phyloP scores from a whole-genome alignment of 208 protist genomes.

The Angomonas ambiguus region DNA sequence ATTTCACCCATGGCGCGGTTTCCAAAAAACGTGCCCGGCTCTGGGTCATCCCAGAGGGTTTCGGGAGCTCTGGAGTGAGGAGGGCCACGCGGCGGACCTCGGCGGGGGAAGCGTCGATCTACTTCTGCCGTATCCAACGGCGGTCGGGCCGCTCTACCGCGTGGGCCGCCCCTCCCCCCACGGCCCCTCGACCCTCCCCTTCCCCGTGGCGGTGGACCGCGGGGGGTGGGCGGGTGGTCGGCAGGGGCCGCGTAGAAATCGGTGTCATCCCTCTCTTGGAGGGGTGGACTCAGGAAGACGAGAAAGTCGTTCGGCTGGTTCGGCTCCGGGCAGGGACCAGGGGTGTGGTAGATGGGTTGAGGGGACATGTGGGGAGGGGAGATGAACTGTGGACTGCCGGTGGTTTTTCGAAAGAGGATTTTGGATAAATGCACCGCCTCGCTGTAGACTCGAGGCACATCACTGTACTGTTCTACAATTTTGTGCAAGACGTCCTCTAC shows the following conservation, averaged over 20 bases:
- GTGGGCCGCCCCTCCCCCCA: slow-evolving; percentile 7
- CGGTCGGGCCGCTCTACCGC: slow-evolving; percentile 14
- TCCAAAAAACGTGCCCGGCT: slow-evolving; percentile 67
- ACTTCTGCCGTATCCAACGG: background rate
- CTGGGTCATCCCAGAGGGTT: slow-evolving; percentile 77
- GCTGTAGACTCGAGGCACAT: slow-evolving; percentile 66
- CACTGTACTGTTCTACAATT: slow-evolving; percentile 62
- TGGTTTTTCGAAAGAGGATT: slow-evolving; percentile 85
- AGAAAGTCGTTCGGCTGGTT: slow-evolving; percentile 22
- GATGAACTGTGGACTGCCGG: slow-evolving; percentile 51
- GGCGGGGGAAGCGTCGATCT: slow-evolving; percentile 4
- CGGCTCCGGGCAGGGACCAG: slow-evolving; percentile 7
- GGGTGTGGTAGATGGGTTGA: slow-evolving; percentile 65
- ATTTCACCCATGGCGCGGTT: slow-evolving; percentile 49
- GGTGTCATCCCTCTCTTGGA: slow-evolving; percentile 25
- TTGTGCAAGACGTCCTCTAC: slow-evolving; percentile 75
- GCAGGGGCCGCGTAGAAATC: slow-evolving; percentile 25
- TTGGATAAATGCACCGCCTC: slow-evolving; percentile 88
- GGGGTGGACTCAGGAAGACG: slow-evolving; percentile 47
- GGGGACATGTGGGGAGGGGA: slow-evolving; percentile 81
- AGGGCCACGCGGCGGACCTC: slow-evolving; percentile 12
- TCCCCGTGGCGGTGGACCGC: background rate
- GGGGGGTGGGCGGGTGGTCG: slow-evolving; percentile 4
- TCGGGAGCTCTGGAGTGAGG: slow-evolving; percentile 17
- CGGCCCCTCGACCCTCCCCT: slow-evolving; percentile 8